These are phyloP conservation scores for Alternaria triticimaculans DNA, from an alignment of 2,329 filamentous ascomycete genomes.

Conservation along the genomic window DNA sequence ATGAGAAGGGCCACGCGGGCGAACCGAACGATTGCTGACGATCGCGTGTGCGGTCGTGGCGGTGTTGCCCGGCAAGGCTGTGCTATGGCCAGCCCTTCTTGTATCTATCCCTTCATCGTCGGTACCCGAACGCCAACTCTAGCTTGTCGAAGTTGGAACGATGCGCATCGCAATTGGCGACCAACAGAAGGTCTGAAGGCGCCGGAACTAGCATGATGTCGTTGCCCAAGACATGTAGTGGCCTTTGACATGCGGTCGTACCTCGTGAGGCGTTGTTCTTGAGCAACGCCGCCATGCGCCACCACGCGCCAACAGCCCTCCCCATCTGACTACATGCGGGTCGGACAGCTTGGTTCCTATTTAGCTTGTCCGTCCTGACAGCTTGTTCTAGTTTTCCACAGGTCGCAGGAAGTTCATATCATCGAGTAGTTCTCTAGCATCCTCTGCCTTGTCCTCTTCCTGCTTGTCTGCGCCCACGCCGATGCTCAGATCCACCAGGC, in stretches of 20 bases:
- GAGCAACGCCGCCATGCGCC: neutral
- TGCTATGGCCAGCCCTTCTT: neutral
- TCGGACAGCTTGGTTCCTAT: neutral
- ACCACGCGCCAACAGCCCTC: neutral
- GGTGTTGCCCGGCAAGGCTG: slow-evolving; percentile 4
- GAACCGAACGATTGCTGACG: neutral
- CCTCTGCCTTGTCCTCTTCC: slow-evolving; percentile 9
- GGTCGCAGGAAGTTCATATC: slow-evolving; percentile 34
- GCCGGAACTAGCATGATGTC: neutral
- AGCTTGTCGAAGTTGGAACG: neutral
- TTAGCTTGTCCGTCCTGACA: neutral
- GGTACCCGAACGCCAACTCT: neutral
- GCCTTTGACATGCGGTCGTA: neutral
- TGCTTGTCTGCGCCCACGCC: slow-evolving; percentile 1
- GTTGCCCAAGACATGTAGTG: neutral
- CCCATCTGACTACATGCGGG: neutral
- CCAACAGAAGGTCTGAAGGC: neutral
- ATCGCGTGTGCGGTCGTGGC: slow-evolving; percentile 13
- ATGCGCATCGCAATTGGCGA: neutral
- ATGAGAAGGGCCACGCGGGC: neutral
- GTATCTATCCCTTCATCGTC: neutral
- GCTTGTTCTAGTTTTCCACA: neutral
- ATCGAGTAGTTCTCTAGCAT: slow-evolving; percentile 32
- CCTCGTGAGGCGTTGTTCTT: neutral
- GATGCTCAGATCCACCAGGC: slow-evolving; percentile 40